Conservation (phyloP, 306 rosid species). For the Rosa multiflora region DNA sequence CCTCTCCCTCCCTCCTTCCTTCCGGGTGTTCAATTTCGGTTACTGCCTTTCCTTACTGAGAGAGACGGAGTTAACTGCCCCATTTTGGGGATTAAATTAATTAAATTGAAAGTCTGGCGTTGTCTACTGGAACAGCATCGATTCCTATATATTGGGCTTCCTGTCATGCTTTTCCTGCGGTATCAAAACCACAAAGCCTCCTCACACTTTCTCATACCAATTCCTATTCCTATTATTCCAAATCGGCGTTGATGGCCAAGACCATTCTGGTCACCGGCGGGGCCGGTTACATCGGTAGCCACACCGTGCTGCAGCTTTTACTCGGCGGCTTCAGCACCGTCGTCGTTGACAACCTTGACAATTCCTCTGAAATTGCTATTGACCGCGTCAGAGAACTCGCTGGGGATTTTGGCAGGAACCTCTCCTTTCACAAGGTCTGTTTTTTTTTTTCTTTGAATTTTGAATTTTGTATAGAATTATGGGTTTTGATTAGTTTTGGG, state of each 20-base stretch:
- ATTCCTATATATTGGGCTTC: conserved; percentile 41
- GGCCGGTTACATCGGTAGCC: conserved; percentile 94
- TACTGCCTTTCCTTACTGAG: not conserved
- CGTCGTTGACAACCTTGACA: conserved; percentile 84
- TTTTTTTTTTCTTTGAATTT: not conserved
- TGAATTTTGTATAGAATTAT: not conserved
- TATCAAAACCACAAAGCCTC: not conserved
- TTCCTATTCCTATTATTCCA: not conserved
- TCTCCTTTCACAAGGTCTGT: conserved; percentile 79
- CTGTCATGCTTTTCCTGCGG: not conserved
- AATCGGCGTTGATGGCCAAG: conserved; percentile 37
- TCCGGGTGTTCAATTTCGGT: not conserved
- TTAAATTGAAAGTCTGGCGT: not conserved
- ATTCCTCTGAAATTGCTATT: conserved; percentile 64
- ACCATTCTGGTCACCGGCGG: conserved; percentile 87
- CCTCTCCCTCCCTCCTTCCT: not conserved
- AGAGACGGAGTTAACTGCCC: not conserved
- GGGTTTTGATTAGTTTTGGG: not conserved
- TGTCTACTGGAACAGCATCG: conserved; percentile 5
- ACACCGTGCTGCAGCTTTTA: conserved; percentile 86
- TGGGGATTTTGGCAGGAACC: conserved; percentile 65
- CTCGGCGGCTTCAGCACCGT: conserved; percentile 71
- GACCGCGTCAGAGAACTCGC: conserved; percentile 76
- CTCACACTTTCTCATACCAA: not conserved
- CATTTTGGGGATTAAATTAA: not conserved